These are phyloP conservation scores for Backusella luteola DNA, from an alignment of 192 early-diverging fungal species.

Conservation along the genomic window DNA sequence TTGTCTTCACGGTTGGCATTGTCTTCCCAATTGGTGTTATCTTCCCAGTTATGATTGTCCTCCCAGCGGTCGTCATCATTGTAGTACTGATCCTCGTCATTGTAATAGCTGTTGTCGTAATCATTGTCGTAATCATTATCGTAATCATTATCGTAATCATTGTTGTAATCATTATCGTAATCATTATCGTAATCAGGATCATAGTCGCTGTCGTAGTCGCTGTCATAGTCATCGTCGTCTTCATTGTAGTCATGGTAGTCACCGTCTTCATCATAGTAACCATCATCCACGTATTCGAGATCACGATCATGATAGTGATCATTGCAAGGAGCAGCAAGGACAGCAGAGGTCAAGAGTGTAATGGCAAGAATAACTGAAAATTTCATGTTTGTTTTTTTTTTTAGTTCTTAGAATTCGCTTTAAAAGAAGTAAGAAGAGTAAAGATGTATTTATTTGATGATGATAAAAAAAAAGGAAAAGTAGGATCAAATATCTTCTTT, in stretches of 20 bases:
- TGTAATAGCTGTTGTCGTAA: neutral
- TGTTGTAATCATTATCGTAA: neutral
- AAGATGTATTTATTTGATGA: neutral
- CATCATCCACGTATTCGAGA: neutral
- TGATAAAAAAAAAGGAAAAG: neutral
- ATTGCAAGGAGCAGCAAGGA: conserved; percentile 1
- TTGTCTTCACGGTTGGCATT: neutral
- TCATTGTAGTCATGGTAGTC: neutral
- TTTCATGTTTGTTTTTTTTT: neutral
- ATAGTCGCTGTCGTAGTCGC: neutral
- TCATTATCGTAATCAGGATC: neutral
- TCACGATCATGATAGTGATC: neutral
- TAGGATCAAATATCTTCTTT: neutral
- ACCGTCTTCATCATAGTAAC: neutral
- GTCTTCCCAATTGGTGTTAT: neutral
- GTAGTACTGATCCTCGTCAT: neutral
- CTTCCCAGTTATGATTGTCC: neutral
- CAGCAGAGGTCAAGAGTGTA: neutral
- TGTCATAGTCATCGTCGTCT: neutral
- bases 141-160: neutral
- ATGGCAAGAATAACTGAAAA: neutral
- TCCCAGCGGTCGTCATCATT: neutral
- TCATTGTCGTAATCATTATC: neutral
- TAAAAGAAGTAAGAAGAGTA: neutral
- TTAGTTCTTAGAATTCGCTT: neutral